phyloP scores from a whole-genome alignment of 2,329 filamentous ascomycete species.

The Acrocalymma vagum region DNA sequence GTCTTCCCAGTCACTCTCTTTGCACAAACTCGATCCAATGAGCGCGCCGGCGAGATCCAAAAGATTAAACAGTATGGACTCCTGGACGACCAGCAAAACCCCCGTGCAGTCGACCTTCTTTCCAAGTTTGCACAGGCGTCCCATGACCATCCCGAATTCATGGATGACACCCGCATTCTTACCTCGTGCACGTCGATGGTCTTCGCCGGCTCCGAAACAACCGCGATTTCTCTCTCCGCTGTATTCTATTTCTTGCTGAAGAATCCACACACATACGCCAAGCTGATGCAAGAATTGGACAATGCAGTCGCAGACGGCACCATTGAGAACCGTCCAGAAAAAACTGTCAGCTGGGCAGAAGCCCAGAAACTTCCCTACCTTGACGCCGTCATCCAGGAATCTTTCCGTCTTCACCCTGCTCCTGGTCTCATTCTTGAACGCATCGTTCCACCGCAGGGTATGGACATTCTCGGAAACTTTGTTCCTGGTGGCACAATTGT shows the following conservation, averaged over 20 bases:
- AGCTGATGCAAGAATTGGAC: constrained; percentile 70
- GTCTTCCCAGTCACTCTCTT: constrained; percentile 79
- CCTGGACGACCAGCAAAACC: constrained; percentile 37
- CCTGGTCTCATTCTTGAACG: constrained; percentile 77
- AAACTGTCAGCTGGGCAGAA: constrained; percentile 74
- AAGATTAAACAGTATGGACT: constrained; percentile 56
- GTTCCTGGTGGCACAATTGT: constrained; percentile 77
- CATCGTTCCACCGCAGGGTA: constrained; percentile 71
- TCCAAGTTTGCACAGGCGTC: constrained; percentile 77
- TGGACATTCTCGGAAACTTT: constrained; percentile 68
- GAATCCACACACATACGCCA: constrained; percentile 63
- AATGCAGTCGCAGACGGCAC: constrained; percentile 61
- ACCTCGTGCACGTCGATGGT: constrained; percentile 76
- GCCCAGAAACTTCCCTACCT: constrained; percentile 76
- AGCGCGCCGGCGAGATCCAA: constrained; percentile 65
- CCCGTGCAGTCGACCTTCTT: constrained; percentile 65
- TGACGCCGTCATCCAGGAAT: constrained; percentile 80
- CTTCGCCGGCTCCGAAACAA: constrained; percentile 81
- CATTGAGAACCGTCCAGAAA: constrained; percentile 55
- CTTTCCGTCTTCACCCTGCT: constrained; percentile 78
- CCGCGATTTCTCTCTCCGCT: constrained; percentile 74
- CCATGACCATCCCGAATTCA: constrained; percentile 73
- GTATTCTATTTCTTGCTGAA: constrained; percentile 80
- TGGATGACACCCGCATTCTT: constrained; percentile 74
- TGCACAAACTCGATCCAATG: constrained; percentile 71